Evolutionary conservation across 352 stramenopile genomes (phyloP).

Genomic region (Halophytophthora polymorphica): DNA sequence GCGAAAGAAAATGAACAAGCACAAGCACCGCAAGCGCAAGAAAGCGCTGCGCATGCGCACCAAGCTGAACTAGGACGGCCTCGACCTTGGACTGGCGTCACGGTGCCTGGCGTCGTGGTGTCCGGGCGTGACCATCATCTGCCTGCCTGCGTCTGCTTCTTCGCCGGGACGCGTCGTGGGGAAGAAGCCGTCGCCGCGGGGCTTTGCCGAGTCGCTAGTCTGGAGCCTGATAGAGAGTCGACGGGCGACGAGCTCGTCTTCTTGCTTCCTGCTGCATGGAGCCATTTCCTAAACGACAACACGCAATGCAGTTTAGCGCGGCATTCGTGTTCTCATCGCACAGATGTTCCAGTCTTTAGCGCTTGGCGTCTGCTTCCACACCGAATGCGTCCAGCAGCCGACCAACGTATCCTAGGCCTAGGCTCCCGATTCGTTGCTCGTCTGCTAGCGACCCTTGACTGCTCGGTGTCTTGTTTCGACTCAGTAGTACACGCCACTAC

Average conservation of each 20-base stretch:
- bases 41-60: constrained; percentile 87
- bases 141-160: too few species aligned
- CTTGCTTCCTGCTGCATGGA: too few species aligned
- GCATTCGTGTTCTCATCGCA: background rate
- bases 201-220: background rate
- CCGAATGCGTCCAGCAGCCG: background rate
- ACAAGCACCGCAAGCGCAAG: constrained; percentile 90
- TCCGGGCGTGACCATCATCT: background rate
- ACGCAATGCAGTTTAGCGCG: background rate
- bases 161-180: too few species aligned
- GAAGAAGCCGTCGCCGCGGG: too few species aligned
- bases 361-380: too few species aligned
- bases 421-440: background rate
- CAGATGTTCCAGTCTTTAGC: too few species aligned
- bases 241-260: background rate
- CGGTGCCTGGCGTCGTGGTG: too few species aligned
- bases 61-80: constrained; percentile 78
- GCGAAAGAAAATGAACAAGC: constrained; percentile 93
- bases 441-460: background rate
- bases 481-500: background rate
- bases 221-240: constrained; percentile 15
- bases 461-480: background rate
- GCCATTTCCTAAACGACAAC: background rate
- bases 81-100: background rate
- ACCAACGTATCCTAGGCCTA: background rate